Percentiles rank a stretch among this genome's conserved stretches.
Evolutionary conservation across 306 rosid genomes (phyloP).

Genomic region (Cucumis hystrix): DNA sequence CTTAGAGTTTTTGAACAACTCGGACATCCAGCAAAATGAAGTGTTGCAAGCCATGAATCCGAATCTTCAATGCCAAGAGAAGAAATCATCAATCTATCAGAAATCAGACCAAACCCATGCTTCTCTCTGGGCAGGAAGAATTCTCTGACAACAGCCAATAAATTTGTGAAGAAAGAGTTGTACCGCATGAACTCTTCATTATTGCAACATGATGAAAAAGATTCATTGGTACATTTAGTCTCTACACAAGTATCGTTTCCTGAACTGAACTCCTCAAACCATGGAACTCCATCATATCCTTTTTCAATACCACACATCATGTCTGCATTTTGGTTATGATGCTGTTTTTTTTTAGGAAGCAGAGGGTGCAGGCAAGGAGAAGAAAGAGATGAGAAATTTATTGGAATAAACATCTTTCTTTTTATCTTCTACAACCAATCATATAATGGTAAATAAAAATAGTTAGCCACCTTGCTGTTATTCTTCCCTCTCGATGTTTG

Average conservation of each 20-base stretch:
- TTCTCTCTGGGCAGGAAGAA: slow-evolving; percentile 57
- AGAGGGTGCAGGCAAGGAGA: slow-evolving; percentile 3
- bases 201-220: slow-evolving; percentile 32
- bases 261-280: slow-evolving; percentile 36
- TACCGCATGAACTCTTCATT: slow-evolving; percentile 47
- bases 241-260: slow-evolving; percentile 30
- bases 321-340: slow-evolving; percentile 27
- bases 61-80: slow-evolving; percentile 59
- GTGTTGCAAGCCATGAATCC: slow-evolving; percentile 65
- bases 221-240: slow-evolving; percentile 16
- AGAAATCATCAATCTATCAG: slow-evolving; percentile 61
- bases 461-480: slow-evolving; percentile 81
- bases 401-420: slow-evolving; percentile 5
- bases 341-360: slow-evolving; percentile 19
- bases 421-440: slow-evolving; percentile 10
- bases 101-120: slow-evolving; percentile 60
- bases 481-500: slow-evolving; percentile 28
- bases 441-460: slow-evolving; percentile 22
- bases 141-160: slow-evolving; percentile 57
- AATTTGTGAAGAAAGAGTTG: slow-evolving; percentile 53
- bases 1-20: slow-evolving; percentile 54
- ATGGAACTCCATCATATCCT: slow-evolving; percentile 42
- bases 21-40: slow-evolving; percentile 51
- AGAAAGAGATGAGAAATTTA: slow-evolving; percentile 12
- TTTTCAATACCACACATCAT: slow-evolving; percentile 28